These are phyloP conservation scores for Globisporangium emineosum DNA, from an alignment of 352 stramenopile species.

Conservation along the genomic window DNA sequence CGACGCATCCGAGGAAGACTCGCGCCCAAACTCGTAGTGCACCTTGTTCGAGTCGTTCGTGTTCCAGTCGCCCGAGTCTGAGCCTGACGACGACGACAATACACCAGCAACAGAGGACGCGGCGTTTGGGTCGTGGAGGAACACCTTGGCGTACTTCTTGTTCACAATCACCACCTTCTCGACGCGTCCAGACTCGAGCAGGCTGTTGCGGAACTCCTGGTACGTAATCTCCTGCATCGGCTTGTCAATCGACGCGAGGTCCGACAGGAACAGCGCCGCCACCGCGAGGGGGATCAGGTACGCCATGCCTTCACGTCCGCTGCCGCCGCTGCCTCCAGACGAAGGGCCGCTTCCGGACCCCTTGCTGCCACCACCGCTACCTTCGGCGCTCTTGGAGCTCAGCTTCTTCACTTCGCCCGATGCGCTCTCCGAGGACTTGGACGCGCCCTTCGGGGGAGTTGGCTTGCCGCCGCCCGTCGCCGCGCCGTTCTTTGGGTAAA, in stretches of 20 bases:
- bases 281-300: conserved; percentile 76
- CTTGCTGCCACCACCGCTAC: conserved; percentile 35
- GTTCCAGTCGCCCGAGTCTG: conserved; percentile 34
- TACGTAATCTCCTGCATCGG: conserved; percentile 90
- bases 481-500: conserved; percentile 77
- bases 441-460: conserved; percentile 42
- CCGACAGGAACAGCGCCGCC: conserved; percentile 69
- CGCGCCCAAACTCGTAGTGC: conserved; percentile 26
- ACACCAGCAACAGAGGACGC: background rate
- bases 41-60: conserved; percentile 25
- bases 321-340: conserved; percentile 30
- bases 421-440: conserved; percentile 45
- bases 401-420: conserved; percentile 63
- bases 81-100: conserved; percentile 15
- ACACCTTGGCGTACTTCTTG: conserved; percentile 91
- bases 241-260: conserved; percentile 71
- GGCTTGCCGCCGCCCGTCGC: conserved; percentile 32
- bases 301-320: conserved; percentile 56
- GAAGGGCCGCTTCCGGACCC: conserved; percentile 26
- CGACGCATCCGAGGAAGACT: conserved; percentile 17
- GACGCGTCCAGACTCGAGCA: conserved; percentile 81
- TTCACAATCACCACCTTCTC: conserved; percentile 90
- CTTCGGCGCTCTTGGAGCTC: conserved; percentile 53
- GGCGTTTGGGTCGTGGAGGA: conserved; percentile 48
- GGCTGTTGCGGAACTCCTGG: conserved; percentile 88